Evolutionary conservation across 2,329 filamentous ascomycete genomes (phyloP).

Genomic region (Diaporthe sp.): DNA sequence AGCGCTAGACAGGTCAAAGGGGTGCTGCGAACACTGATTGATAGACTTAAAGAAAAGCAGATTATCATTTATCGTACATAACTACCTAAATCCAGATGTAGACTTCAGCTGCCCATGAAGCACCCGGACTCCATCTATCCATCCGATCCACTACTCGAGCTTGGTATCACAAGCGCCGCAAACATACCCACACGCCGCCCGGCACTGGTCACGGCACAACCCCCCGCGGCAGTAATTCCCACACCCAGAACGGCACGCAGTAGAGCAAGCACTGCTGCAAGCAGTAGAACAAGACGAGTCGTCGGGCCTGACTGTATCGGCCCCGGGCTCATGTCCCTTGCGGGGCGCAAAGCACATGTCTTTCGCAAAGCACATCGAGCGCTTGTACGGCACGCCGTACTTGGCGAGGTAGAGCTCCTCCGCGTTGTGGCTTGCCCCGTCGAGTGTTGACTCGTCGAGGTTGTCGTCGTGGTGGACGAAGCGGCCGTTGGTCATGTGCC

Average conservation of each 20-base stretch:
- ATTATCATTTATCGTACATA: not conserved
- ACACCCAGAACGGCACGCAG: not conserved
- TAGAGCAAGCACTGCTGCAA: not conserved
- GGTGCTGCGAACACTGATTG: not conserved
- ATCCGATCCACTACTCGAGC: not conserved
- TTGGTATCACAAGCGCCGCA: slow-evolving; percentile 24
- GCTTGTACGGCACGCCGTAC: slow-evolving; percentile 7
- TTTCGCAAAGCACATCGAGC: fast-evolving
- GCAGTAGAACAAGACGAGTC: not conserved
- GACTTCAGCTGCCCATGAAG: not conserved
- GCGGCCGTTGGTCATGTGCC: slow-evolving; percentile 5
- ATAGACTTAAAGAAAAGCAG: not conserved
- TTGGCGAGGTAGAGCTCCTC: not conserved
- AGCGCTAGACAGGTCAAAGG: too few relatives aligned
- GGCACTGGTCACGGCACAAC: not conserved
- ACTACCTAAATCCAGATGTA: not conserved
- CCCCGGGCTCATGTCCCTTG: not conserved
- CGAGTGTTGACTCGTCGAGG: not conserved
- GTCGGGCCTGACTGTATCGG: too few relatives aligned
- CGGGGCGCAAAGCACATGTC: not conserved
- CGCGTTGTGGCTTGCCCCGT: not conserved
- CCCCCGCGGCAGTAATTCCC: not conserved
- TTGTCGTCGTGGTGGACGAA: slow-evolving; percentile 22
- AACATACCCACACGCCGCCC: slow-evolving; percentile 17
- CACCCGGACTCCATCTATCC: not conserved